Conservation (phyloP, 306 rosid species). For the Delonix regia region DNA sequence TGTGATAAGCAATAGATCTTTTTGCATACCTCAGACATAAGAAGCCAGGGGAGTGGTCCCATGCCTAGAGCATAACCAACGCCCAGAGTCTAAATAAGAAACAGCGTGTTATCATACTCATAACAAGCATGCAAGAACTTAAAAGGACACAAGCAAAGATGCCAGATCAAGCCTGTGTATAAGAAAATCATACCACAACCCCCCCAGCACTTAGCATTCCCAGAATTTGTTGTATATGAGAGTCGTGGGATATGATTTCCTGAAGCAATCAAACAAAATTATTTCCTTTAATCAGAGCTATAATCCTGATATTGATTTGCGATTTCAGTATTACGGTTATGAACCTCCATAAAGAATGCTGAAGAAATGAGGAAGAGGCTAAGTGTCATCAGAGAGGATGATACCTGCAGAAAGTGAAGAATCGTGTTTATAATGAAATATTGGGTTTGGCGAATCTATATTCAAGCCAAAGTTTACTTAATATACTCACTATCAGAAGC, state of each 20-base stretch:
- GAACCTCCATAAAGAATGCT: conserved; percentile 66
- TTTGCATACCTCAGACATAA: conserved; percentile 76
- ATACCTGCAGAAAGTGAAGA: conserved; percentile 45
- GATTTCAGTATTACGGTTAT: background rate
- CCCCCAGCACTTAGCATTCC: conserved; percentile 54
- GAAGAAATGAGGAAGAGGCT: conserved; percentile 63
- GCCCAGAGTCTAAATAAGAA: conserved; percentile 52
- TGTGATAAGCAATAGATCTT: background rate
- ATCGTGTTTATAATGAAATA: background rate
- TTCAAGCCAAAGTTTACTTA: background rate
- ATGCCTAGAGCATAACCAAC: conserved; percentile 63
- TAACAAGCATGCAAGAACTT: background rate
- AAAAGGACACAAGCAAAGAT: background rate
- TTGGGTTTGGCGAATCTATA: background rate
- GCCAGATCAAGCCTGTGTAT: background rate
- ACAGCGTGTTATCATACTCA: background rate
- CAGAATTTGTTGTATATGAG: conserved; percentile 39
- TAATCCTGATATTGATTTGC: background rate
- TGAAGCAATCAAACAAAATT: conserved; percentile 29
- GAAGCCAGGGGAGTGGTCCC: conserved; percentile 81
- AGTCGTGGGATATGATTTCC: conserved; percentile 44
- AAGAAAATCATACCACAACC: conserved; percentile 67
- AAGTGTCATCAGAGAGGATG: conserved; percentile 62
- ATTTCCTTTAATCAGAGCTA: conserved; percentile 7
- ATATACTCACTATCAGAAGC: conserved; percentile 59